These are phyloP conservation scores for Fraxinus velutina DNA, from an alignment of 305 asterid species.

Conservation along the genomic window DNA sequence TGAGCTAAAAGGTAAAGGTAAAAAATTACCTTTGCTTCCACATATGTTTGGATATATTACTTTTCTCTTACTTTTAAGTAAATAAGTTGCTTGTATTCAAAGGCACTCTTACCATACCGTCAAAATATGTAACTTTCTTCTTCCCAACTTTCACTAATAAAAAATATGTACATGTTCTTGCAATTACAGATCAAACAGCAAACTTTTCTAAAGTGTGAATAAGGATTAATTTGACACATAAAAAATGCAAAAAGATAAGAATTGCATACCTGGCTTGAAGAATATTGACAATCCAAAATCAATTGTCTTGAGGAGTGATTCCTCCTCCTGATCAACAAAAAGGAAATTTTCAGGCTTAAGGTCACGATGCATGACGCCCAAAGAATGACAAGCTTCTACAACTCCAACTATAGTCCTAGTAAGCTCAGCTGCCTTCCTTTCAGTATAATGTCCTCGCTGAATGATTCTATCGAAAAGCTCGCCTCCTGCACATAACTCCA, in stretches of 20 bases:
- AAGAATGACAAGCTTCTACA: conserved; percentile 72
- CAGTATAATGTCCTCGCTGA: conserved; percentile 65
- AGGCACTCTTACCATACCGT: background rate
- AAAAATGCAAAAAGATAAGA: background rate
- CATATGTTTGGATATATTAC: background rate
- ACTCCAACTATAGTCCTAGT: conserved; percentile 73
- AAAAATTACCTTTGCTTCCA: background rate
- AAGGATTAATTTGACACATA: background rate
- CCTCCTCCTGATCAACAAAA: conserved; percentile 59
- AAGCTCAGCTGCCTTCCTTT: conserved; percentile 76
- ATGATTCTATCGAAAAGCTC: conserved; percentile 72
- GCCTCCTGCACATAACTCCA: conserved; percentile 71
- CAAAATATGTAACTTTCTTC: background rate
- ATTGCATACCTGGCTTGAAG: conserved; percentile 62
- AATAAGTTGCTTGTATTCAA: background rate
- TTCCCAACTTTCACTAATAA: background rate
- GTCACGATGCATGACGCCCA: conserved; percentile 79
- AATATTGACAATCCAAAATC: conserved; percentile 69
- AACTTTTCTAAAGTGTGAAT: background rate
- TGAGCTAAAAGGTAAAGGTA: background rate
- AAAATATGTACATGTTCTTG: background rate
- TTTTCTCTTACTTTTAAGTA: background rate
- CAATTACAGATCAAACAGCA: background rate
- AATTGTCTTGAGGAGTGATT: conserved; percentile 61
- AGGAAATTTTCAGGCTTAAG: conserved; percentile 78